phyloP scores from a whole-genome alignment of 2,329 filamentous ascomycete genomes.

The Bipolaris sorokiniana region DNA sequence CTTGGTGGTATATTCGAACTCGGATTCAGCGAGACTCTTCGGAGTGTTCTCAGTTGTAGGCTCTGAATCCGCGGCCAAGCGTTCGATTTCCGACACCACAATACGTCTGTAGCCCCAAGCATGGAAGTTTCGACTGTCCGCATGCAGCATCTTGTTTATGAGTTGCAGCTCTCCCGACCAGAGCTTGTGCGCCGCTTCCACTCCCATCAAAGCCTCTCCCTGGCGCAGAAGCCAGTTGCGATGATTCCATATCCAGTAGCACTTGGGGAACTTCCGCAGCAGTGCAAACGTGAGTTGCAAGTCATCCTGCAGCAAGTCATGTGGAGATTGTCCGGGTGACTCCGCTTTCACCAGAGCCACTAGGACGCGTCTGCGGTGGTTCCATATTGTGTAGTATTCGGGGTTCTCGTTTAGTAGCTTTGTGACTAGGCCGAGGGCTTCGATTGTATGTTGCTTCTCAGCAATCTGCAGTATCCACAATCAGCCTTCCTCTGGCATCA shows the following conservation, averaged over 20 bases:
- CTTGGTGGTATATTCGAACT: conserved; percentile 88
- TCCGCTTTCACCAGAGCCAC: conserved; percentile 62
- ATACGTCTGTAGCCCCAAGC: conserved; percentile 90
- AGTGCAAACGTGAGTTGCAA: conserved; percentile 83
- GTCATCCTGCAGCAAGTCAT: conserved; percentile 71
- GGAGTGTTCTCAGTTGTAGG: conserved; percentile 2
- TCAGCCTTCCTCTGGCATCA: background rate
- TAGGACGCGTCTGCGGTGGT: conserved; percentile 77
- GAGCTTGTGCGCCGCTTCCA: conserved; percentile 63
- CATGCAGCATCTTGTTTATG: conserved; percentile 83
- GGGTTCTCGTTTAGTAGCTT: conserved; percentile 77
- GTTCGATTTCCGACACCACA: conserved; percentile 78
- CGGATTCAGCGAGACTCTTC: conserved; percentile 72
- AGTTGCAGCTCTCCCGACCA: conserved; percentile 87
- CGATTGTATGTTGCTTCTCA: conserved; percentile 57
- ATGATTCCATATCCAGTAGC: conserved; percentile 99
- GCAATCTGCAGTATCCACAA: conserved; percentile 43
- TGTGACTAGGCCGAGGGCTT: conserved; percentile 72
- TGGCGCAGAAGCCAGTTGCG: conserved; percentile 82
- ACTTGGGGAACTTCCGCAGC: conserved; percentile 86
- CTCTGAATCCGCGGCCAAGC: conserved; percentile 37
- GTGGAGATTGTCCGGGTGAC: conserved; percentile 37
- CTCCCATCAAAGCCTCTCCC: conserved; percentile 68
- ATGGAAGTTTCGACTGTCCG: conserved; percentile 92
- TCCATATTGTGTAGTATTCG: conserved; percentile 92